These are phyloP conservation scores for Colletotrichum navitas DNA, from an alignment of 2,329 filamentous ascomycete genomes.

Conservation along the genomic window DNA sequence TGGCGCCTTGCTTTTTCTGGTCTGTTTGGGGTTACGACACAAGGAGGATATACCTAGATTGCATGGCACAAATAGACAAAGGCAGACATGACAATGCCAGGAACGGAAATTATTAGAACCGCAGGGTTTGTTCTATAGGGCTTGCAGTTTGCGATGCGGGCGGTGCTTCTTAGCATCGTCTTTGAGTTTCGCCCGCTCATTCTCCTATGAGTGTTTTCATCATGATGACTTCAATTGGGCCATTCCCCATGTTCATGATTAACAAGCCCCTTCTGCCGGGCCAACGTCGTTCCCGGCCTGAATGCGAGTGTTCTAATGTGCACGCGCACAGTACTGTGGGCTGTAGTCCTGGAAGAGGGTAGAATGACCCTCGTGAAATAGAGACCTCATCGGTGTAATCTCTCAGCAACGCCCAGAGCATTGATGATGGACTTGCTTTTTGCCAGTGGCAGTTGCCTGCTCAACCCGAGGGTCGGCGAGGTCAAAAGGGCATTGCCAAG, in stretches of 20 bases:
- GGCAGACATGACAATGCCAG: slow-evolving; percentile 34
- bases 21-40: slow-evolving; percentile 10
- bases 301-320: not conserved
- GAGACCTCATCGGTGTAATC: not conserved
- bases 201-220: not conserved
- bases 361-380: not conserved
- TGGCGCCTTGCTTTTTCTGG: slow-evolving; percentile 7
- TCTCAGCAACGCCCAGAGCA: not conserved
- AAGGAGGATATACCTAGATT: slow-evolving; percentile 41
- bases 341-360: not conserved
- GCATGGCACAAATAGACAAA: slow-evolving; percentile 33
- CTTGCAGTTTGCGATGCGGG: too few relatives aligned
- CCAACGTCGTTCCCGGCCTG: not conserved
- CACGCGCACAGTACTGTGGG: not conserved
- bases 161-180: not conserved
- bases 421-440: not conserved
- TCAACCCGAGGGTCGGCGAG: not conserved
- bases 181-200: not conserved
- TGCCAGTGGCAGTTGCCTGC: not conserved
- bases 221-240: not conserved
- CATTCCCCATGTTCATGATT: not conserved
- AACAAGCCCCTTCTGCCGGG: not conserved
- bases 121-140: too few relatives aligned
- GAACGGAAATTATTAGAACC: not conserved
- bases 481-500: not conserved